A percentile compares a stretch with the other conserved stretches of the same genome.
Evolutionary conservation across 768 basidiomycete genomes (phyloP).

Genomic region (Kwoniella mangroviensis): DNA sequence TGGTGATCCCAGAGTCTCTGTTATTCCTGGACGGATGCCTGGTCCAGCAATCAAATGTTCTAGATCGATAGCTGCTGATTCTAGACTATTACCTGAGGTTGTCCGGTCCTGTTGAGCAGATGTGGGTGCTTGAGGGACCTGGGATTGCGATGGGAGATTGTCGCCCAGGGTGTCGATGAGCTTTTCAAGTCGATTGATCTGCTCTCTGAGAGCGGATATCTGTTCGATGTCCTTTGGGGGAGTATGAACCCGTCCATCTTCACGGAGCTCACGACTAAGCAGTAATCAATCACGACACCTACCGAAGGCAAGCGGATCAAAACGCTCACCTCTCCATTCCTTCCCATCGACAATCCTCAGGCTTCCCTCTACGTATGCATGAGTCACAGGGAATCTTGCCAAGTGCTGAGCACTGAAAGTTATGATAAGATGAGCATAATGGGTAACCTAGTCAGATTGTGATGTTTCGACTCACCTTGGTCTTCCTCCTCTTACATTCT

Average conservation of each 20-base stretch:
- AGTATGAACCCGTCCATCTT: neutral
- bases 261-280: too few species aligned
- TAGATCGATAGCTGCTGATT: constrained; percentile 5
- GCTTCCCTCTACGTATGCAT: constrained; percentile 18
- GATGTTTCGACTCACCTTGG: constrained; percentile 23
- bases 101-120: neutral
- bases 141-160: too few species aligned
- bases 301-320: neutral
- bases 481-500: constrained; percentile 31
- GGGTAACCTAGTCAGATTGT: neutral
- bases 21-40: constrained; percentile 13
- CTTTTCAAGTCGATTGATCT: constrained; percentile 8
- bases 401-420: constrained; percentile 20
- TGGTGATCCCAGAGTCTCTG: constrained; percentile 2
- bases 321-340: constrained; percentile 3
- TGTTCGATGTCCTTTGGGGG: neutral
- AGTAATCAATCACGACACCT: too few species aligned
- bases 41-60: constrained; percentile 18
- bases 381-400: constrained; percentile 28
- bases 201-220: neutral
- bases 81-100: constrained; percentile 1
- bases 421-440: neutral
- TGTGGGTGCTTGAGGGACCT: neutral
- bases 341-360: constrained; percentile 28
- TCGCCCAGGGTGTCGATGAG: constrained; percentile 10